phyloP scores from a whole-genome alignment of 768 basidiomycete species.

The Leucosporidium yakuticum region DNA sequence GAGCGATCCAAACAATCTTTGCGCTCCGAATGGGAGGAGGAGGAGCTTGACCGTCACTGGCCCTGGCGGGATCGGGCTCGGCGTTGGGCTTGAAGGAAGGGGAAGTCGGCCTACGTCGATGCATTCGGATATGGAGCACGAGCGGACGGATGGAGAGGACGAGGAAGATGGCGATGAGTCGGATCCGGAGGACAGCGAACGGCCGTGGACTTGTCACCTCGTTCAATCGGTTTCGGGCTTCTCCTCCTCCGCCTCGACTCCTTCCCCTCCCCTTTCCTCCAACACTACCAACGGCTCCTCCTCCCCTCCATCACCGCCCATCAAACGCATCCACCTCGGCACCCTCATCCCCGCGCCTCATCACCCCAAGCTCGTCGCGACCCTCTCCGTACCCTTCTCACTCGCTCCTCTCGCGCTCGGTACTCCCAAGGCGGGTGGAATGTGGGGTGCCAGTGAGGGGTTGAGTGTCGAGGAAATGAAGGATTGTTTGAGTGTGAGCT shows the following conservation, averaged over 20 bases:
- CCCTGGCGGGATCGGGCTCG: too few species aligned
- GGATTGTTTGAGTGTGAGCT: conserved; percentile 80
- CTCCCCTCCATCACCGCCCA: too few species aligned
- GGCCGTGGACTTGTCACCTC: conserved; percentile 85
- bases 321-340: conserved; percentile 57
- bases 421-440: conserved; percentile 18
- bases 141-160: conserved; percentile 7
- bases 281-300: too few species aligned
- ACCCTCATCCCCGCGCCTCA: conserved; percentile 88
- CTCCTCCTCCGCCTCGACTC: neutral
- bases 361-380: conserved; percentile 87
- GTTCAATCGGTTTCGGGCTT: conserved; percentile 58
- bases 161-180: conserved; percentile 62
- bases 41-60: too few species aligned
- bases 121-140: too few species aligned
- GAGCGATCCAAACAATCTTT: neutral
- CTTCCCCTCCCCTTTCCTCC: too few species aligned
- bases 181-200: conserved; percentile 93
- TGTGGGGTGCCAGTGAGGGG: conserved; percentile 18
- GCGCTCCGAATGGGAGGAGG: neutral
- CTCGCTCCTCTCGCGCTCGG: conserved; percentile 71
- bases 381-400: conserved; percentile 84
- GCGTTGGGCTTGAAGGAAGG: neutral
- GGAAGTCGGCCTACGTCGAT: conserved; percentile 37
- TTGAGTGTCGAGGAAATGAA: conserved; percentile 89